Base-by-base conservation (phyloP, 129 eudicot species). In the Saussurea involucrata region DNA sequence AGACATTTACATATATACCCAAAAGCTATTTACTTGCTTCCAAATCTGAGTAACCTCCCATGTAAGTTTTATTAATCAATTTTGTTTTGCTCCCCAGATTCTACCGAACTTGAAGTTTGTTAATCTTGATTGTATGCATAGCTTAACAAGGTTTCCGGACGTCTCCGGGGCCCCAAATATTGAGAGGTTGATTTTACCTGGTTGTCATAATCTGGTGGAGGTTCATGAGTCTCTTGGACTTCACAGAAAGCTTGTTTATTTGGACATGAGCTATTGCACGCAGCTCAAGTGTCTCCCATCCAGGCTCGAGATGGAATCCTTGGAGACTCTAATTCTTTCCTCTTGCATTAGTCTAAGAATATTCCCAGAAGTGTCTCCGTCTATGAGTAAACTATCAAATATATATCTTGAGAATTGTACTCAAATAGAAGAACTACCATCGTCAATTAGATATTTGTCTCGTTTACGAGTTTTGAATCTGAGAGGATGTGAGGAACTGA, bases 211-310 rank as follows among this genome's bases (percentile, higher is more conserved):
- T 9, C 15, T 73, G 44, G 24, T n/a, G 6, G 49, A 73, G 42
- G 44, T 73, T 61, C 67, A 73, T 18, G 27, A 60, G 21, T 58
- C 78, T 15, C 24, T 73, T 55, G 78, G 78, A 31, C 6, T 6
- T 27, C 68, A 24, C 27, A 17, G 13, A n/a, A 53, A 6, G 28
- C 42, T 73, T 53, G 25, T 7, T 57, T 29, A 24, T 24, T 28
- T 73, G 36, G 63, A 73, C 40, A 25, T 73, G 49, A n/a, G 24
- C 13, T 5, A 1, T 11, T 73, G 78, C 78, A 4, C 0, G 21
- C 18, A 73, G 1, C 78, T 73, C 13, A 58, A 31, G 53, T 3
- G 25, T 32, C 63, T 73, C 24, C 78, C 78, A 34, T 17, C 46
- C 10, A 12, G 9, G 8, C 27, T 63, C 29, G 17, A 63, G 32